phyloP scores from a whole-genome alignment of 1,139 yeast species.

The Candida neerlandica region DNA sequence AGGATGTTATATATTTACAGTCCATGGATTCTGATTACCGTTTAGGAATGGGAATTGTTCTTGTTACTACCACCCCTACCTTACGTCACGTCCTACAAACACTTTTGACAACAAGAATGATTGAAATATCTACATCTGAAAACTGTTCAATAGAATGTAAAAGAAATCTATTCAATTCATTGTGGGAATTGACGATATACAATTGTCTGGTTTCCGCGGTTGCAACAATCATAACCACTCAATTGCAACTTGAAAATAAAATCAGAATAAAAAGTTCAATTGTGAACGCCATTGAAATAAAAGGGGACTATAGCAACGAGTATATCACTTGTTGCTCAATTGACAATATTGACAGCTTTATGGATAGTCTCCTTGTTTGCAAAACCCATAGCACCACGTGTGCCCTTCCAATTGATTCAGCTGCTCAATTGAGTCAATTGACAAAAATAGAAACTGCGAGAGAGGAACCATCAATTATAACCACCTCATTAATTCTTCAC shows the following conservation, averaged over 20 bases:
- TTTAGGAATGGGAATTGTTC: not conserved
- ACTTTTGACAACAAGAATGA: not conserved
- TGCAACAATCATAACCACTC: not conserved
- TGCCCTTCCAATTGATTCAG: not conserved
- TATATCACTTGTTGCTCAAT: not conserved
- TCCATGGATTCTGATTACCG: not conserved
- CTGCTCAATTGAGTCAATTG: not conserved
- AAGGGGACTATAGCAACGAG: slow-evolving; percentile 5
- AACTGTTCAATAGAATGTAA: not conserved
- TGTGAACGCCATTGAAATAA: not conserved
- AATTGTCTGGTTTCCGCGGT: not conserved
- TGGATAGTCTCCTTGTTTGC: not conserved
- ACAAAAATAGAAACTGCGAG: not conserved
- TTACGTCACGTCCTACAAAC: not conserved
- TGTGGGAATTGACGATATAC: not conserved
- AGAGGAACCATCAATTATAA: not conserved
- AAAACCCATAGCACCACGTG: not conserved
- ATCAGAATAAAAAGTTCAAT: slow-evolving; percentile 1
- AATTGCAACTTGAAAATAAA: not conserved
- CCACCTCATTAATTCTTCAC: slow-evolving; percentile 8
- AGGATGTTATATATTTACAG: not conserved
- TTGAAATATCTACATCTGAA: not conserved
- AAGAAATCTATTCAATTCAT: not conserved
- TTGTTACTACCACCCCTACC: not conserved
- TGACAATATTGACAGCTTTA: not conserved